Evolutionary conservation across 257 asterid species (phyloP).

Genomic region (Fraxinus americana): DNA sequence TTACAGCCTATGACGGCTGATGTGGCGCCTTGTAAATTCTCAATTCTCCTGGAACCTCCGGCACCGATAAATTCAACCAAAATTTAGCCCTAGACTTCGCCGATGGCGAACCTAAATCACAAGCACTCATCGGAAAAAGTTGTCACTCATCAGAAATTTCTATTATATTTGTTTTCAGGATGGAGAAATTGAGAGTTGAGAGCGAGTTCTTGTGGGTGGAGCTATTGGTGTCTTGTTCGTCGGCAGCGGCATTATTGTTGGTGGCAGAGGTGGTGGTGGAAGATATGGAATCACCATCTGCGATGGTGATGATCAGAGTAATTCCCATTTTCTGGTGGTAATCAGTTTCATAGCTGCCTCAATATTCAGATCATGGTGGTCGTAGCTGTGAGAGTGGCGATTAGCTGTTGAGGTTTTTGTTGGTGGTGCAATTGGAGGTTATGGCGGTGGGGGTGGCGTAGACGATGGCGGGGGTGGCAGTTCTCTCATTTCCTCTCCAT

Average conservation of each 20-base stretch:
- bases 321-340: constrained; percentile 28
- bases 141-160: constrained; percentile 40
- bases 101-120: too few species aligned
- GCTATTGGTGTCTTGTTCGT: constrained; percentile 57
- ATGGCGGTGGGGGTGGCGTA: too few species aligned
- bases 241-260: constrained; percentile 33
- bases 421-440: too few species aligned
- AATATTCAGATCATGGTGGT: constrained; percentile 58
- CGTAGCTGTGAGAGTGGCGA: too few species aligned
- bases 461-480: too few species aligned
- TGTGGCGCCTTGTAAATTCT: too few species aligned
- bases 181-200: constrained; percentile 71
- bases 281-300: constrained; percentile 52
- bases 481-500: too few species aligned
- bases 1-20: constrained; percentile 41
- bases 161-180: constrained; percentile 40
- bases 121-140: too few species aligned
- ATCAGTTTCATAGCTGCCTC: constrained; percentile 52
- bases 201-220: constrained; percentile 34
- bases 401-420: too few species aligned
- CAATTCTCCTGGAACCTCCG: too few species aligned
- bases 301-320: background rate
- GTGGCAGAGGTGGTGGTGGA: constrained; percentile 59
- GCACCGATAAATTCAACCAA: too few species aligned
- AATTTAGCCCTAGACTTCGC: too few species aligned